Evolutionary conservation across 2,329 filamentous ascomycete species (phyloP), one percentile per base, ranked within the genome.

Genomic region (Zymoseptoria tritici): DNA sequence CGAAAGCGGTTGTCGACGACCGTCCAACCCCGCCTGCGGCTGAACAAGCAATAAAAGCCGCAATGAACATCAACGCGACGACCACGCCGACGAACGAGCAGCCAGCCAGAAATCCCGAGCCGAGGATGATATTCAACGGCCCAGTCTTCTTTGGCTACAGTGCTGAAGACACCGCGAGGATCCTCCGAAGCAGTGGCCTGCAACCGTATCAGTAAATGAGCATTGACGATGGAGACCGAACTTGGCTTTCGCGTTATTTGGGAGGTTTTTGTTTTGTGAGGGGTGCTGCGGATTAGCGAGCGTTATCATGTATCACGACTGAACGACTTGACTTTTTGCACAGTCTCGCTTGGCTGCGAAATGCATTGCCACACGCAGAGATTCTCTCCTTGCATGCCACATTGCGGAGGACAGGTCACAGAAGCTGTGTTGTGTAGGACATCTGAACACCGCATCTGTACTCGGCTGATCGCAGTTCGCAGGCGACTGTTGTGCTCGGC

Each of bases 111-210:
- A 57, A 61, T 49, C 26, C 67, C 53, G 70, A 72, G 9, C 83
- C 89, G 9, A 87, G 88, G 67, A 88, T 97, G 83, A 80, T 95
- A 0, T 96, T 97, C 71, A 96, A 90, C 8, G 93, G 93, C 0
- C 93, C 93, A 0, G 91, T 97, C 0, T 97, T 97, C 70, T 90
- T 97, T 68, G 93, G 93, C 0, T 97, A 96, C 70, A 85, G 88
- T 9, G 83, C 91, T 62, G 90, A 95, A 61, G 87, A 95, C 71
- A 89, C 90, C n/a, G 83, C 90, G 22, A 80, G 84, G 57, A 81
- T 95, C 56, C 82, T 95, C 78, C 85, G 88, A 66, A 68, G 70
- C 54, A 68, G 59, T 51, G 69, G 70, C 20, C 24, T 62, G 53
- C 60, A 62, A 51, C 49, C 54, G 29, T 20, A 24, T 59, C 19